Base-by-base conservation (phyloP, 495 filamentous ascomycete species). In the Sabuloglossum arenarium region DNA sequence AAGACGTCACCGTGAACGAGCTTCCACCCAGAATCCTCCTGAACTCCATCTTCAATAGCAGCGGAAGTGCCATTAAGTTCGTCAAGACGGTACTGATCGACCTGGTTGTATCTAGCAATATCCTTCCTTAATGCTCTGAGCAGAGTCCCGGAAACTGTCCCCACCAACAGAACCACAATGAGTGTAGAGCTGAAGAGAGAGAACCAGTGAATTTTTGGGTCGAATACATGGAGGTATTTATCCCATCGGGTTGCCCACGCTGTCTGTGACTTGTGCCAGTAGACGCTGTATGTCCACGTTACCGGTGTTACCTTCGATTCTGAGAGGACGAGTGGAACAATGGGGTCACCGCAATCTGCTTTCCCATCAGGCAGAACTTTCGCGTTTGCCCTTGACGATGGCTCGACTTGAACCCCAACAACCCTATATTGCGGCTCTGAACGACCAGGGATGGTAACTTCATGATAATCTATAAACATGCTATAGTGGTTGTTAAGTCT, bases 11-110 rank as follows among this genome's bases (percentile, higher is more conserved):
- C 91, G 62, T 98, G 91, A 0, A 98, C 89, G 46, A 98, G 72
- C 70, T 98, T 98, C 91, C 91, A 98, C 37, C 91, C 91, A 5
- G 88, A 94, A 67, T 98, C 91, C 66, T 98, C 91, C 64, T 95
- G 88, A 0, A 97, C 85, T 14, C 88, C 89, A 63, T 97, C 91
- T 58, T 98, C 90, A 10, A 88, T 69, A 9, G 77, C 79, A 28
- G 72, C 75, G 29, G 77, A 82, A 0, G 81, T 82, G 28, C 82
- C 80, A 37, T 82, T 79, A 6, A 95, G 70, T 68, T 94, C 88
- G 39, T 94, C 88, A 29, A 95, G 70, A 62, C 82, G 82, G 66
- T 90, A 80, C 62, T 81, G 75, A 61, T 98, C 91, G 12, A 98
- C 74, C 16, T 88, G 77, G 68, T 97, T 97, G 70, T 97, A 98